These are phyloP conservation scores for Mycena sanguinolenta DNA, from an alignment of 768 basidiomycete genomes.

Conservation along the genomic window DNA sequence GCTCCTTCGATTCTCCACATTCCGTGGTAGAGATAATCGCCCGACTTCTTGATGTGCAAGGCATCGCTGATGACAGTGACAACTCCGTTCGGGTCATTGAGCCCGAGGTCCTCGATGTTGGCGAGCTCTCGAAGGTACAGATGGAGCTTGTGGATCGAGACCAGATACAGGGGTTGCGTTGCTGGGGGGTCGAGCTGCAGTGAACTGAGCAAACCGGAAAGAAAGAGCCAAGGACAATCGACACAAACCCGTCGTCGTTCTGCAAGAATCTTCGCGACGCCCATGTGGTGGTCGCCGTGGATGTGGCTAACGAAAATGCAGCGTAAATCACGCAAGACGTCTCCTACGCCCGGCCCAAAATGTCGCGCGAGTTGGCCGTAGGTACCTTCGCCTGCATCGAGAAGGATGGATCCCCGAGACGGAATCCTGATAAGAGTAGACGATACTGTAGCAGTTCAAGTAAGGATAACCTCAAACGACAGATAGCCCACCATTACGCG, in stretches of 20 bases:
- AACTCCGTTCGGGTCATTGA: constrained; percentile 66
- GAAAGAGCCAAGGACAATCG: neutral
- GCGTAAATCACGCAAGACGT: constrained; percentile 76
- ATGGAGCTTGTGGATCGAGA: constrained; percentile 69
- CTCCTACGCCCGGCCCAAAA: constrained; percentile 75
- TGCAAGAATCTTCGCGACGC: constrained; percentile 79
- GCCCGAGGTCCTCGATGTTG: constrained; percentile 79
- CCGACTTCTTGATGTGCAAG: constrained; percentile 60
- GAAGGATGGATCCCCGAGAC: constrained; percentile 75
- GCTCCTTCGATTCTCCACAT: constrained; percentile 59
- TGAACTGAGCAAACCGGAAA: neutral
- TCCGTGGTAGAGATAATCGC: constrained; percentile 52
- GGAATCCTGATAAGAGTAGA: constrained; percentile 85
- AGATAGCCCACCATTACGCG: constrained; percentile 80
- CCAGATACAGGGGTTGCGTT: constrained; percentile 75
- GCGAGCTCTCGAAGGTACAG: constrained; percentile 80
- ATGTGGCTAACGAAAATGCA: constrained; percentile 91
- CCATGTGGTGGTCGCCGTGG: constrained; percentile 94
- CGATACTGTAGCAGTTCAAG: constrained; percentile 63
- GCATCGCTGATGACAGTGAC: constrained; percentile 68
- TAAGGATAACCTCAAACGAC: neutral
- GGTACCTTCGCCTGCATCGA: constrained; percentile 94
- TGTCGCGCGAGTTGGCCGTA: constrained; percentile 89
- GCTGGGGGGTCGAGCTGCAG: constrained; percentile 75
- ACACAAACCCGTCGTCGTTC: constrained; percentile 72